phyloP scores from a whole-genome alignment of 371 early-diverging fungal species.

The Circinella umbellata region DNA sequence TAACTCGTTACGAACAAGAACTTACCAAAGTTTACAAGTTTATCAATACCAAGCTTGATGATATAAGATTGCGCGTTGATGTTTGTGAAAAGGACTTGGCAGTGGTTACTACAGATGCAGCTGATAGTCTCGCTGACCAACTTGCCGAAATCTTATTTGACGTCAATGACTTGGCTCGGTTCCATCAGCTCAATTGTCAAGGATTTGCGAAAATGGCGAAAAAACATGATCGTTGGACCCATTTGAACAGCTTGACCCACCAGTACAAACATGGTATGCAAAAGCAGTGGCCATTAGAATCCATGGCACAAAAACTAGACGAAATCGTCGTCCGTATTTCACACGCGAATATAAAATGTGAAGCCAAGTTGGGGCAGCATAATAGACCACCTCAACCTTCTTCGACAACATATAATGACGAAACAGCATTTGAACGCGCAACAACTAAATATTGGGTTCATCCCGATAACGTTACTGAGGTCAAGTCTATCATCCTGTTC shows the following conservation, averaged over 20 bases:
- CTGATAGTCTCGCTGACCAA: constrained; percentile 65
- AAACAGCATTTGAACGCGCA: constrained; percentile 48
- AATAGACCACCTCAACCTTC: background rate
- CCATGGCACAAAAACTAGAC: constrained; percentile 81
- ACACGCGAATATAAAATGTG: constrained; percentile 22
- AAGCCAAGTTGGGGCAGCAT: background rate
- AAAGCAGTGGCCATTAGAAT: constrained; percentile 69
- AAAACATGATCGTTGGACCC: constrained; percentile 95
- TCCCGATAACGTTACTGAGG: constrained; percentile 93
- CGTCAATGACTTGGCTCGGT: constrained; percentile 89
- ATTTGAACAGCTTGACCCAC: constrained; percentile 65
- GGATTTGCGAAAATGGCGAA: constrained; percentile 96
- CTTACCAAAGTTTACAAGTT: constrained; percentile 86
- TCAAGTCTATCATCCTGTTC: constrained; percentile 89
- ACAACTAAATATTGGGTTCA: constrained; percentile 87
- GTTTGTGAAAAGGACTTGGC: constrained; percentile 63
- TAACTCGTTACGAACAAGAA: constrained; percentile 74
- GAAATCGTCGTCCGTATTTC: constrained; percentile 84
- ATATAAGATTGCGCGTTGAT: constrained; percentile 72
- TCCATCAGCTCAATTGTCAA: constrained; percentile 90
- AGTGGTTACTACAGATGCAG: constrained; percentile 35
- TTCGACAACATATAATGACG: constrained; percentile 22
- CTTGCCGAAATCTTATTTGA: constrained; percentile 80
- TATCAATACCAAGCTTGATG: constrained; percentile 73
- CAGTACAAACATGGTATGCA: constrained; percentile 74